Conservation (phyloP, 208 protist genomes). For the Acanthamoeba triangularis region DNA sequence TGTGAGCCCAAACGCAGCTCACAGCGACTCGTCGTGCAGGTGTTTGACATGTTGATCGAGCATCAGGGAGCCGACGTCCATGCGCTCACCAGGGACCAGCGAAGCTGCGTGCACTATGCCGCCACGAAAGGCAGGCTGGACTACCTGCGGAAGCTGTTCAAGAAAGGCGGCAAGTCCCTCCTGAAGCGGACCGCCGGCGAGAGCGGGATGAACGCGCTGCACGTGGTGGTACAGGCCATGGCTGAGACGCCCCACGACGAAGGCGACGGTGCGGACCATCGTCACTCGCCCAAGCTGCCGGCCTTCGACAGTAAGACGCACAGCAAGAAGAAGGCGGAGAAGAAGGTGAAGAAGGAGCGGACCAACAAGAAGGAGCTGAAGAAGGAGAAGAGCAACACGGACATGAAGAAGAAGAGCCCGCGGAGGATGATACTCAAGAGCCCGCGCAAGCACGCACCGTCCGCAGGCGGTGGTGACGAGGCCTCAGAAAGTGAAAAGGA, state of each 20-base stretch:
- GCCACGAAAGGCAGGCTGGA: not conserved
- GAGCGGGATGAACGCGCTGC: not conserved
- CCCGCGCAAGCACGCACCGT: not conserved
- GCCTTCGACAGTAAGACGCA: not conserved
- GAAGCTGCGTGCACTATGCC: not conserved
- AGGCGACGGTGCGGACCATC: not conserved
- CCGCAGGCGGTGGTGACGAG: not conserved
- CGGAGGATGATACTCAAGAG: slow-evolving; percentile 41
- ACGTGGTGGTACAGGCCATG: not conserved
- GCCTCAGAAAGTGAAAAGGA: not conserved
- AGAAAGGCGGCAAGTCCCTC: not conserved
- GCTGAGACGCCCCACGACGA: not conserved
- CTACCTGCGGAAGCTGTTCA: slow-evolving; percentile 32
- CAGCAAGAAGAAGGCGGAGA: not conserved
- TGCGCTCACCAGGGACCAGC: slow-evolving; percentile 11
- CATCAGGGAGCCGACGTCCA: not conserved
- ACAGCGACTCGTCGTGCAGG: not conserved
- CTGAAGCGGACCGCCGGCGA: not conserved
- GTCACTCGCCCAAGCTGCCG: not conserved
- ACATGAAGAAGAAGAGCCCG: slow-evolving; percentile 36
- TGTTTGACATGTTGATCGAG: slow-evolving; percentile 25
- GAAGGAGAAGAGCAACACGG: slow-evolving; percentile 36
- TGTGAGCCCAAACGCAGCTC: too few relatives aligned
- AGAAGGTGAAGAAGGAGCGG: slow-evolving; percentile 6
- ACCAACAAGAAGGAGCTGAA: slow-evolving; percentile 24